These are phyloP conservation scores for Cladobotryum protrusum DNA, from an alignment of 2,329 filamentous ascomycete genomes.

Conservation along the genomic window DNA sequence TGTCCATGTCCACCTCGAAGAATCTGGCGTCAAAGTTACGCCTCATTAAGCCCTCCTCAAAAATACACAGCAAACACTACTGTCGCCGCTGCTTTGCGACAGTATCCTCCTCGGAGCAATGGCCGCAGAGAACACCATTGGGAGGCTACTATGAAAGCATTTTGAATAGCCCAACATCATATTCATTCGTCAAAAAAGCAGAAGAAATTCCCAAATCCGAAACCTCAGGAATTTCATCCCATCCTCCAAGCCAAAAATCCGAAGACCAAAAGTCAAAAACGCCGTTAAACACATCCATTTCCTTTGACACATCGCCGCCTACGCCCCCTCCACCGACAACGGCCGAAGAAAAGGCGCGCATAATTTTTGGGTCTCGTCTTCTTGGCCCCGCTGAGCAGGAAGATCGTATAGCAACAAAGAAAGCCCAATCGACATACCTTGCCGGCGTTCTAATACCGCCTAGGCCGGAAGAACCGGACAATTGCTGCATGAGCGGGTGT, in stretches of 20 bases:
- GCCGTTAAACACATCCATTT: not conserved
- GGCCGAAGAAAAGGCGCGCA: constrained; percentile 49
- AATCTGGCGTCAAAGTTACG: constrained; percentile 27
- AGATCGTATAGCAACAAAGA: constrained; percentile 51
- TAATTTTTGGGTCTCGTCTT: constrained; percentile 78
- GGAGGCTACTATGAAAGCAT: constrained; percentile 56
- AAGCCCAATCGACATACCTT: constrained; percentile 55
- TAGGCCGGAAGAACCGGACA: constrained; percentile 82
- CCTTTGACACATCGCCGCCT: constrained; percentile 9
- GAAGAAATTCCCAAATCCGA: constrained; percentile 38
- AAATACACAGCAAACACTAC: constrained; percentile 9
- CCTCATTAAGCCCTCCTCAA: constrained; percentile 19
- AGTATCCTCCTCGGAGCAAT: constrained; percentile 21
- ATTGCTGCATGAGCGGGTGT: constrained; percentile 98
- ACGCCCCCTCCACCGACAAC: constrained; percentile 27
- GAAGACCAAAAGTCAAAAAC: constrained; percentile 15
- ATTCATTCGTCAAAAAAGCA: constrained; percentile 34
- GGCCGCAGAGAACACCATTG: constrained; percentile 40
- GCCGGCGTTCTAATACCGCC: constrained; percentile 81
- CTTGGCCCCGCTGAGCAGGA: constrained; percentile 66
- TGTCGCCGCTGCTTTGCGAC: constrained; percentile 24
- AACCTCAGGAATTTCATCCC: constrained; percentile 17
- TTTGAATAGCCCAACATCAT: constrained; percentile 39
- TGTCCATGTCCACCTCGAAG: constrained; percentile 25
- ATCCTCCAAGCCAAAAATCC: constrained; percentile 25